Conservation (phyloP, 2,329 filamentous ascomycete species). For the Apiospora marii region DNA sequence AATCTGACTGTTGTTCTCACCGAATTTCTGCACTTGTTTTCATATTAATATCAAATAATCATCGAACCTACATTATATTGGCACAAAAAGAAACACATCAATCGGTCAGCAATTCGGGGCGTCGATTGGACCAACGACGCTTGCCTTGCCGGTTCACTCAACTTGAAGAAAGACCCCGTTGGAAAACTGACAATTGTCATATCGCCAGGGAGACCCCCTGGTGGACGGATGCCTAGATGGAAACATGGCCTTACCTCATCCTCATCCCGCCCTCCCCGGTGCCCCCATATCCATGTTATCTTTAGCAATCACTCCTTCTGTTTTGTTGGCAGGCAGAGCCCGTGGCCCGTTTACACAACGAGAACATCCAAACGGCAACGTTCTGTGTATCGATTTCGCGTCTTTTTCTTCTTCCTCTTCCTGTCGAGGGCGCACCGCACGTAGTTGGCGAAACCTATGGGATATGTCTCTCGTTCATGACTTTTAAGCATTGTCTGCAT, state of each 20-base stretch:
- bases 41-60: not conserved
- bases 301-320: not conserved
- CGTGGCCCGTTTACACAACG: not conserved
- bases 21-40: conserved; percentile 1
- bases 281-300: not conserved
- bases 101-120: not conserved
- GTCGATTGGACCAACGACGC: not conserved
- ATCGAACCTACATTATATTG: not conserved
- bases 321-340: not conserved
- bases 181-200: conserved; percentile 17
- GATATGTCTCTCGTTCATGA: not conserved
- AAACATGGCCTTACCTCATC: conserved; percentile 1
- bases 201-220: conserved; percentile 9
- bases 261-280: not conserved
- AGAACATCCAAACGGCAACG: not conserved
- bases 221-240: not conserved
- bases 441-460: not conserved
- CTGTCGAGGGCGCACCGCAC: not conserved
- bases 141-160: not conserved
- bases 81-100: not conserved
- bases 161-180: not conserved
- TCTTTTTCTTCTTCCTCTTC: not conserved
- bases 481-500: not conserved
- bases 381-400: not conserved
- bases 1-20: not conserved